Base-by-base conservation (phyloP, 139 green algal genomes). In the Auxenochlorella pyrenoidosa region DNA sequence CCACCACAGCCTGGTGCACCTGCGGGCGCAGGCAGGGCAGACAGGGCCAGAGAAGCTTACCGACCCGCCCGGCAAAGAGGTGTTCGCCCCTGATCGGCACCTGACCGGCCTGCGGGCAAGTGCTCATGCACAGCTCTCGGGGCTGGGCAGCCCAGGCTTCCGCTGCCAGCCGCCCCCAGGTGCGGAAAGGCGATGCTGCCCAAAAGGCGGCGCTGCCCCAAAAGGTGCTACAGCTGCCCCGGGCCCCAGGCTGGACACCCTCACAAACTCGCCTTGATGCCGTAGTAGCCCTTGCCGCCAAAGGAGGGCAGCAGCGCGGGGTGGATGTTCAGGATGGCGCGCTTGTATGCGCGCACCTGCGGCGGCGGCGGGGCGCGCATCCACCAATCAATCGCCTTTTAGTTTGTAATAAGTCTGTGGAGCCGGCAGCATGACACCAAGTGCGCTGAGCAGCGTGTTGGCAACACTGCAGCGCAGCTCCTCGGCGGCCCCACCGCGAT, bases 281-380 rank as follows among this genome's bases (percentile, higher is more conserved):
- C 98, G 77, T 99, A 99, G 83, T 96, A 95, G 41, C 98, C 98
- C 87, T 98, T 97, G 65, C 98, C 98, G 5, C 98, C 98, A 92
- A 99, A 99, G 3, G 95, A 90, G 15, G 98, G 98, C 82, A 99
- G 94, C 84, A 99, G 94, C 10, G 93, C 97, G 2, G 98, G 98
- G 90, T 99, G 98, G 87, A 99, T 99, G 94, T 99, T 99, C 54
- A 99, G 93, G 90, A 99, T 99, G 60, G 79, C 84, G 10, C 91
- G 82, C 22, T 90, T 91, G 87, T 94, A 99, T 36, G 90, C 91
- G 30, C 79, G 66, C 66, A 99, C 54, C 54, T 63, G 54, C 54
- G 54, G 54, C 54, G 18, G 54, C 47, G 12, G 47, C 47, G 12
- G 8, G 12, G 8, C 6, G 47, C 6, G n/a, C n/a, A n/a, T n/a